A percentile compares a stretch with the other conserved stretches of the same genome.
Conservation (phyloP, 345 rosid genomes). For the Moringa oleifera region DNA sequence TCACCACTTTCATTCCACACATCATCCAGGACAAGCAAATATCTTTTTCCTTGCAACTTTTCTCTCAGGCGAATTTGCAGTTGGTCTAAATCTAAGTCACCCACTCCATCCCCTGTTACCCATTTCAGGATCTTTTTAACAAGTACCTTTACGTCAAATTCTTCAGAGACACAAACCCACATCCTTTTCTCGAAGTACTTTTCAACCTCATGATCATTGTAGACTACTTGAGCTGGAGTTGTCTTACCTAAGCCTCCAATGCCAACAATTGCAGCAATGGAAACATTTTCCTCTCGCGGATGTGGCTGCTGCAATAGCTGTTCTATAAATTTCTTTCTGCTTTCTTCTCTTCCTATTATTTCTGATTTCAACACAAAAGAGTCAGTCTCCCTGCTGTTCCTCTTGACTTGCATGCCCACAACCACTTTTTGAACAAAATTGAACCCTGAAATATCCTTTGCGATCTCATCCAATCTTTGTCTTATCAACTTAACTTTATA, state of each 20-base stretch:
- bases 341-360: neutral
- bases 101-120: constrained; percentile 17
- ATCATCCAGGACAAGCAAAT: constrained; percentile 29
- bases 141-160: constrained; percentile 24
- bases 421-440: neutral
- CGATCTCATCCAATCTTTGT: neutral
- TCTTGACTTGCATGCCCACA: too few relatives aligned
- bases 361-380: neutral
- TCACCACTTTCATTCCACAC: constrained; percentile 15
- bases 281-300: neutral
- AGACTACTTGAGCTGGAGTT: constrained; percentile 28
- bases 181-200: constrained; percentile 25
- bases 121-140: constrained; percentile 23
- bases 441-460: neutral
- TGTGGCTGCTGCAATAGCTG: too few relatives aligned
- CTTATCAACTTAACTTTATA: neutral
- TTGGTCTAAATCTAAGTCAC: constrained; percentile 23
- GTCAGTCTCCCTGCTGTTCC: neutral
- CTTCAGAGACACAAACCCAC: constrained; percentile 29
- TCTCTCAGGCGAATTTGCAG: constrained; percentile 17
- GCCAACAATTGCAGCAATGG: constrained; percentile 24
- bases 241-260: constrained; percentile 34
- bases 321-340: neutral
- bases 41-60: constrained; percentile 22
- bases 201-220: constrained; percentile 25